Evolutionary conservation across 345 rosid genomes (phyloP), one percentile per base, ranked within the genome.

Genomic region (Salix koriyanagi): DNA sequence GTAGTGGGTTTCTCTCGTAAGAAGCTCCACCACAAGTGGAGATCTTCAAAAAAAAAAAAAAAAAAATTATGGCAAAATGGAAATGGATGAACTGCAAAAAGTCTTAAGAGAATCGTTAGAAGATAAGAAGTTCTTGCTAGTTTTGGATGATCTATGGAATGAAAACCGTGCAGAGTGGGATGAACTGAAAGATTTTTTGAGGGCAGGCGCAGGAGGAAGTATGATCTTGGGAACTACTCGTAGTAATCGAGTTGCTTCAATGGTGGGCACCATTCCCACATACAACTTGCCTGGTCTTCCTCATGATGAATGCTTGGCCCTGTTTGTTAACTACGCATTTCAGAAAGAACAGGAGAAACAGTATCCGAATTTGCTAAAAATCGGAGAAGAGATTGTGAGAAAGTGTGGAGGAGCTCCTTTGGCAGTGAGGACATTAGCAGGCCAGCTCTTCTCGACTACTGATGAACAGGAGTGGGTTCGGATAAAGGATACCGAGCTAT

Each of bases 391-490:
- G 23, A 86, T 86, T 4, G 76, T 86, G 36, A 72, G 1, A n/a
- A 86, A 86, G 50, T 86, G 88, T 2, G 54, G 65, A 1, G 82
- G 85, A 21, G 80, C 76, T 77, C 85, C 88, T 32, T 13, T 79
- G 46, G 85, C 79, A 36, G 37, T 81, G 1, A 81, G 15, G 13
- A 15, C 83, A 4, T 1, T 86, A 39, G 88, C 76, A 3, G 5
- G 78, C 21, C 42, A 77, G 8, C 42, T 86, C 14, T 69, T 19
- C 34, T 32, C 44, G 2, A 70, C 41, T 5, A 26, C 28, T 1
- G 56, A 67, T 23, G 78, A 72, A 50, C 11, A 23, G 6, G 26
- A 72, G 0, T 80, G 85, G 88, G 9, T 25, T 26, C 25, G 0
- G 6, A 75, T 84, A 1, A 72, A 69, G 30, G 80, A 81, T 10